Evolutionary conservation across 345 rosid genomes (phyloP), one percentile per base, ranked within the genome.

Genomic region (Populus nigra): DNA sequence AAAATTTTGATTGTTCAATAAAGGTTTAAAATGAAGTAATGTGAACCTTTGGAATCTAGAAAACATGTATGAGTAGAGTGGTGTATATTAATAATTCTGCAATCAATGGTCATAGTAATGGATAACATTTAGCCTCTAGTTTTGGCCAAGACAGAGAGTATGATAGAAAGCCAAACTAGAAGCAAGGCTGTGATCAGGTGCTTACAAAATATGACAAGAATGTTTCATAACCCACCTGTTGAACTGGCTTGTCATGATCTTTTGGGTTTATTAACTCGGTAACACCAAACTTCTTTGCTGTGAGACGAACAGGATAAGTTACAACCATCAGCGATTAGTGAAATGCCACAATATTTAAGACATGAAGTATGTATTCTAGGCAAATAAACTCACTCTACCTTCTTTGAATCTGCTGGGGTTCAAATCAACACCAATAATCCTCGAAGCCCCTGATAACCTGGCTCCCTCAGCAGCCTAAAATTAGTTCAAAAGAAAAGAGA

Each of bases 401-500:
- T 80, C 76, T 0, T 85, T 80, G 50, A 92, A 91, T 78, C 88
- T 87, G 7, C 18, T 72, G 3, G 97, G 49, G 77, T 92, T 91
- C 73, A 92, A 86, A 84, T 92, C 97, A 69, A 92, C 89, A 73
- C 97, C 97, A 74, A 92, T 90, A 72, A 92, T 82, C 87, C 92
- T 88, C 7, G 85, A 82, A 73, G 95, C 95, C 65, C 92, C 93
- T 11, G 85, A 70, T 0, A 92, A 61, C 68, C 95, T 86, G 65
- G 97, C 97, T n/a, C 97, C 95, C 83, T 92, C 97, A 13, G 90
- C 91, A 84, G 97, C 97, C 90, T 89, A 57, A 29, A 70, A 50
- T 45, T 66, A 9, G 23, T 11, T 0, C 25, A 4, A 66, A 36
- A 57, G 73, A n/a, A 43, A 61, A 38, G 22, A 20, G 15, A 2